These are phyloP conservation scores for Chlamydomonas eustigma DNA, from an alignment of 139 green algal genomes.

Conservation along the genomic window DNA sequence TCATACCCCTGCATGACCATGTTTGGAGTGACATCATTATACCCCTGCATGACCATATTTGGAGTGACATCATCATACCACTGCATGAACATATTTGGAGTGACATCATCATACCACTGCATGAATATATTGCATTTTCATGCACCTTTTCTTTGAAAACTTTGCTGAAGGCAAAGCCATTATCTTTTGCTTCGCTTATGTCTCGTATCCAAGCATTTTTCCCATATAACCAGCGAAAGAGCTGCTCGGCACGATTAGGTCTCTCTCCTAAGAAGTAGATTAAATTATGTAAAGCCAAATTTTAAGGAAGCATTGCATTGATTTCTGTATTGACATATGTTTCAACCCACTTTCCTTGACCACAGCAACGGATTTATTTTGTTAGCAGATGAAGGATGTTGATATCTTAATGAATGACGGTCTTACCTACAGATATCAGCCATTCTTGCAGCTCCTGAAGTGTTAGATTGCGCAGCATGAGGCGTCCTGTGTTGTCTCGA, in stretches of 20 bases:
- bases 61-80: too few relatives aligned
- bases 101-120: too few relatives aligned
- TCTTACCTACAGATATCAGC: slow-evolving; percentile 52
- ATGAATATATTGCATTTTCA: too few relatives aligned
- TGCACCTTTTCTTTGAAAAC: slow-evolving; percentile 55
- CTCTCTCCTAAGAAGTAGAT: slow-evolving; percentile 12
- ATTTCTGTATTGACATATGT: too few relatives aligned
- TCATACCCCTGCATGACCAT: too few relatives aligned
- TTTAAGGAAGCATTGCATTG: too few relatives aligned
- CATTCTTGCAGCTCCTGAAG: slow-evolving; percentile 63
- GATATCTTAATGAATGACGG: not conserved
- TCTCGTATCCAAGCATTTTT: slow-evolving; percentile 40
- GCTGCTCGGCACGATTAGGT: slow-evolving; percentile 56
- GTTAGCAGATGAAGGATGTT: slow-evolving; percentile 9
- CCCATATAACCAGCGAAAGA: slow-evolving; percentile 86
- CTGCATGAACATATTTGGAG: too few relatives aligned
- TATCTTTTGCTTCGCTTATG: slow-evolving; percentile 48
- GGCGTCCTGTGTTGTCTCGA: slow-evolving; percentile 25
- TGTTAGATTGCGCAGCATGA: slow-evolving; percentile 62
- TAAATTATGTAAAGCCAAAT: too few relatives aligned
- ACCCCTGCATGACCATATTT: too few relatives aligned
- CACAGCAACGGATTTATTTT: too few relatives aligned
- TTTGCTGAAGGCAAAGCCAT: slow-evolving; percentile 50
- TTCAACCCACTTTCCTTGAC: too few relatives aligned
- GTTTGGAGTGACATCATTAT: too few relatives aligned